A percentile compares a stretch with the other conserved stretches of the same genome.
Evolutionary conservation across 176 grass and related monocot genomes (phyloP).

Genomic region (Rhipidocladum racemiflorum): DNA sequence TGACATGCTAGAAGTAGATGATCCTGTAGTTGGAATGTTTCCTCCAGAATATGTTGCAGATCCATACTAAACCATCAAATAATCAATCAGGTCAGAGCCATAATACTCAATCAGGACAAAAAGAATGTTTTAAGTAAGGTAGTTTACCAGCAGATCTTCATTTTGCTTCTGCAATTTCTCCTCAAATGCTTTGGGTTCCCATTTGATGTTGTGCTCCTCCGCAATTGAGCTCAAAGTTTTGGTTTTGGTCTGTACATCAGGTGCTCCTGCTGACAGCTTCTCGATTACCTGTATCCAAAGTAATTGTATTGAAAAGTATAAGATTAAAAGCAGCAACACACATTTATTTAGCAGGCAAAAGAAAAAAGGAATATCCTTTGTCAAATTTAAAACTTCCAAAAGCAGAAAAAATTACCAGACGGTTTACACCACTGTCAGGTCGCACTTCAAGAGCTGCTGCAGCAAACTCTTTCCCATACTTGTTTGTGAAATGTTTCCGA

Average conservation of each 20-base stretch:
- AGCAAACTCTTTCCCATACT: slow-evolving; percentile 95
- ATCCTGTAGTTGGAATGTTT: slow-evolving; percentile 41
- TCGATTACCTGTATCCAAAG: slow-evolving; percentile 64
- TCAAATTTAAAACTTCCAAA: slow-evolving; percentile 2
- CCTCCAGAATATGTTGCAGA: slow-evolving; percentile 54
- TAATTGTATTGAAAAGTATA: not conserved
- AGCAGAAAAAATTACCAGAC: slow-evolving; percentile 51
- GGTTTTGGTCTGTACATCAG: slow-evolving; percentile 74
- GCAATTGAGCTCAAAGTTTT: slow-evolving; percentile 82
- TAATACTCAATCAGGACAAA: not conserved
- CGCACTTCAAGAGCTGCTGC: slow-evolving; percentile 85
- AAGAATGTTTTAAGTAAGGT: slow-evolving; percentile 4
- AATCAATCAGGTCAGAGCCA: slow-evolving; percentile 26
- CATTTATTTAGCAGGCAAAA: not conserved
- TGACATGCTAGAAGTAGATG: slow-evolving; percentile 39
- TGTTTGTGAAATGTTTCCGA: slow-evolving; percentile 72
- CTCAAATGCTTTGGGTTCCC: slow-evolving; percentile 85
- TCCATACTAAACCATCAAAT: slow-evolving; percentile 50
- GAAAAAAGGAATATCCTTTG: not conserved
- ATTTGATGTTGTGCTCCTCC: slow-evolving; percentile 80
- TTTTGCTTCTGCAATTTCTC: slow-evolving; percentile 64
- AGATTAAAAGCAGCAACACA: not conserved
- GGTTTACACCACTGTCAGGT: slow-evolving; percentile 75
- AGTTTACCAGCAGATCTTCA: slow-evolving; percentile 67
- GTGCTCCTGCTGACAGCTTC: slow-evolving; percentile 85